phyloP scores from a whole-genome alignment of 1,284 basidiomycete species.

The Austroboletus niveus region DNA sequence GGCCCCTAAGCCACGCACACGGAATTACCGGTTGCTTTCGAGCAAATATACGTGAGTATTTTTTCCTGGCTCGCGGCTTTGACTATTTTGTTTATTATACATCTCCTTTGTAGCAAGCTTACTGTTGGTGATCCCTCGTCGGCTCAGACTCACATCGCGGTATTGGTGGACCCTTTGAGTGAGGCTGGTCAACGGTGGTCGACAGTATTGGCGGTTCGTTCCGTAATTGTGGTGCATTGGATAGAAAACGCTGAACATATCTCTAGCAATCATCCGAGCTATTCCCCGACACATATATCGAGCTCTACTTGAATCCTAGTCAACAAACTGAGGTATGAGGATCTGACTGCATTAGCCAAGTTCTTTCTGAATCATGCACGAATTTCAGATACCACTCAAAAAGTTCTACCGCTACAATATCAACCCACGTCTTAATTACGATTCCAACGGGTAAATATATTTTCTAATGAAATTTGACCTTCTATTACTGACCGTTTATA shows the following conservation, averaged over 20 bases:
- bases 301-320: slow-evolving; percentile 76
- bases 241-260: slow-evolving; percentile 1
- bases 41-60: slow-evolving; percentile 61
- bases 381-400: slow-evolving; percentile 78
- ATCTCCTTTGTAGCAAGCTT: slow-evolving; percentile 51
- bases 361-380: not conserved
- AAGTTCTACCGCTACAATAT: slow-evolving; percentile 90
- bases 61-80: not conserved
- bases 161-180: slow-evolving; percentile 84
- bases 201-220: slow-evolving; percentile 64
- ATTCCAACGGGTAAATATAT: slow-evolving; percentile 62
- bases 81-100: slow-evolving; percentile 1
- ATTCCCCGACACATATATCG: slow-evolving; percentile 63
- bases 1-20: slow-evolving; percentile 51
- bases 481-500: slow-evolving; percentile 25
- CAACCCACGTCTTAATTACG: slow-evolving; percentile 59
- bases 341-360: not conserved
- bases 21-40: slow-evolving; percentile 59
- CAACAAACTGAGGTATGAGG: slow-evolving; percentile 59
- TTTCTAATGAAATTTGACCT: not conserved
- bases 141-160: slow-evolving; percentile 71
- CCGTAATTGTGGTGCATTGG: not conserved
- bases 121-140: slow-evolving; percentile 63
- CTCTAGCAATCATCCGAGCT: slow-evolving; percentile 32
- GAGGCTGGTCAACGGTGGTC: slow-evolving; percentile 86